These are phyloP conservation scores for Paraurostyla sp. DNA, from an alignment of 73 alveolate genomes.

Conservation along the genomic window DNA sequence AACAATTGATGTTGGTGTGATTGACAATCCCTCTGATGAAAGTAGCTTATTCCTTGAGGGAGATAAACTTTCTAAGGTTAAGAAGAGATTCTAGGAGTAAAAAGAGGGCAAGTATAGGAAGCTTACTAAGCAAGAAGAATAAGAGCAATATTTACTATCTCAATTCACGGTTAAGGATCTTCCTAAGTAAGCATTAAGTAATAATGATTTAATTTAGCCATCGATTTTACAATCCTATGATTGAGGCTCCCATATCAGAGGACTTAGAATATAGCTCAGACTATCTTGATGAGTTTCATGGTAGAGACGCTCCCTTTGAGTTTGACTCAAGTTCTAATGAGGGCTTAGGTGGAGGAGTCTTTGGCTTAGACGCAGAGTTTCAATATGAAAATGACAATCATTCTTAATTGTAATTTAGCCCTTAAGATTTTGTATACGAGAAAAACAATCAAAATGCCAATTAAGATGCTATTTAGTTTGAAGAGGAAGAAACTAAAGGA, in stretches of 20 bases:
- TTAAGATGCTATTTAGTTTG: no score
- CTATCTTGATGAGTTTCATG: conserved; percentile 48
- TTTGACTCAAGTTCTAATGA: no score
- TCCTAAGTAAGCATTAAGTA: background rate
- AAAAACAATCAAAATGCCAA: no score
- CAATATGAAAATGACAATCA: no score
- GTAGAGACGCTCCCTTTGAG: conserved; percentile 41
- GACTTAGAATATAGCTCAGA: conserved; percentile 11
- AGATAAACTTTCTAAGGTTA: conserved; percentile 39
- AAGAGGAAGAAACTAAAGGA: no score
- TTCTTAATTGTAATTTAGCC: no score
- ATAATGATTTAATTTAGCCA: background rate
- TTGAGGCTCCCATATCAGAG: conserved; percentile 56
- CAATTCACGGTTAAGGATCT: conserved; percentile 25
- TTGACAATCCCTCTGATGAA: conserved; percentile 40
- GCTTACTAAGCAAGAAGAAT: conserved; percentile 28
- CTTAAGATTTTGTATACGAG: no score
- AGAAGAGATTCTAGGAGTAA: conserved; percentile 19
- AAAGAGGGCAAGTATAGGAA: conserved; percentile 7
- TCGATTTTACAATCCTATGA: conserved; percentile 52
- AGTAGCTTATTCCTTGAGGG: conserved; percentile 43
- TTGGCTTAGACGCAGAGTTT: no score
- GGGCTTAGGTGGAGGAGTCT: no score
- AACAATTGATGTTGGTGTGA: conserved; percentile 60
- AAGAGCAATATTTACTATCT: conserved; percentile 11